These are phyloP conservation scores for Teratosphaeria gauchensis DNA, from an alignment of 2,329 filamentous ascomycete species.

Conservation along the genomic window DNA sequence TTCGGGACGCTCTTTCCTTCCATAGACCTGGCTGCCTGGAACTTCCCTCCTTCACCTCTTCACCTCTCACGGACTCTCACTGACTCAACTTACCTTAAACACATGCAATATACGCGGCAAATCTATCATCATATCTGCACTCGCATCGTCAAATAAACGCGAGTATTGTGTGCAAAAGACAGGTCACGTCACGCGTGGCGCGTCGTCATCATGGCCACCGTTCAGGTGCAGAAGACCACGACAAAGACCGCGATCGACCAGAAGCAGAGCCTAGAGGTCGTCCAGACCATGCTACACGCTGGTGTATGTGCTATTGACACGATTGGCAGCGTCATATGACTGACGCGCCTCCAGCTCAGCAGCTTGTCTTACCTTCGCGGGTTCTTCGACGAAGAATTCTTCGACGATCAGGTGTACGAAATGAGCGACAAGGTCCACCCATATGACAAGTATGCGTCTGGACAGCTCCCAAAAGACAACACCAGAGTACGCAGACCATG, in stretches of 20 bases:
- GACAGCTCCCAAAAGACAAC: slow-evolving; percentile 3
- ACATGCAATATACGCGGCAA: neutral
- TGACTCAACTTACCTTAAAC: neutral
- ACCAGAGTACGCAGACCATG: neutral
- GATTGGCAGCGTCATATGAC: neutral
- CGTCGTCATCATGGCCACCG: slow-evolving; percentile 13
- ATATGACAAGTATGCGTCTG: slow-evolving; percentile 25
- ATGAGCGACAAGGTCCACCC: slow-evolving; percentile 13
- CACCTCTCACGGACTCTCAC: no score
- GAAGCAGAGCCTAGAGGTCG: slow-evolving; percentile 37
- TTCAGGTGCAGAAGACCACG: slow-evolving; percentile 14
- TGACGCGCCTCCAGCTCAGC: slow-evolving; percentile 25
- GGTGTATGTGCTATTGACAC: slow-evolving; percentile 26
- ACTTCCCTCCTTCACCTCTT: neutral
- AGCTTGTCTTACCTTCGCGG: slow-evolving; percentile 22
- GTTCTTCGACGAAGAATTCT: slow-evolving; percentile 25
- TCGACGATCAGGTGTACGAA: slow-evolving; percentile 21
- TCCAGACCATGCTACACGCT: slow-evolving; percentile 40
- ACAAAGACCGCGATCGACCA: slow-evolving; percentile 25
- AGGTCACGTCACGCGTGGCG: neutral
- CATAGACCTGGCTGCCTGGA: neutral
- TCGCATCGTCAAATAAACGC: no score
- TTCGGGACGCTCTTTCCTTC: neutral
- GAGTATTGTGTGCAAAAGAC: no score
- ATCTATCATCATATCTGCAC: neutral